Conservation (phyloP, 225 moss, liverwort and hornwort species). For the Antitrichia curtipendula region DNA sequence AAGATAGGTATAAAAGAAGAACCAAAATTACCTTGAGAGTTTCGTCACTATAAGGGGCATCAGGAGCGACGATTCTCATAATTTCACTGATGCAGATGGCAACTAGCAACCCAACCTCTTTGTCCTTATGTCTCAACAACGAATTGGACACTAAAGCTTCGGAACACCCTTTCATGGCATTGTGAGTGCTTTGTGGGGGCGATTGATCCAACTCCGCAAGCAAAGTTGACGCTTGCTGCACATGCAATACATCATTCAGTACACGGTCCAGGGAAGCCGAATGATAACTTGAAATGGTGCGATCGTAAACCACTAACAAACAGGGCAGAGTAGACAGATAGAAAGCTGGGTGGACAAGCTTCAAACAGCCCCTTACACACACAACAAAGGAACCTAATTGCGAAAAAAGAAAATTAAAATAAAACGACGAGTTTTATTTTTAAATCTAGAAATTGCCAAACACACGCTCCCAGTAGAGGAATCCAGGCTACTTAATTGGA, state of each 20-base stretch:
- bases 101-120: conserved; percentile 75
- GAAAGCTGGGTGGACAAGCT: neutral
- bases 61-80: conserved; percentile 88
- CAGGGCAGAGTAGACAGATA: neutral
- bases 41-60: conserved; percentile 73
- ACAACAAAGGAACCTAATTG: neutral
- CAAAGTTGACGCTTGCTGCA: conserved; percentile 59
- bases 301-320: neutral
- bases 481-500: neutral
- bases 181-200: conserved; percentile 50
- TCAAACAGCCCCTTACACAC: neutral
- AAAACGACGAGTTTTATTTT: too few relatives aligned
- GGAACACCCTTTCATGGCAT: conserved; percentile 64
- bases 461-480: neutral
- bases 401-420: neutral
- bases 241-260: neutral
- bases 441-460: neutral
- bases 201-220: conserved; percentile 82
- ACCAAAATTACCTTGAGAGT: conserved; percentile 46
- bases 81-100: conserved; percentile 87
- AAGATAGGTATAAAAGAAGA: neutral
- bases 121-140: conserved; percentile 82
- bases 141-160: conserved; percentile 54
- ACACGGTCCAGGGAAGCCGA: neutral
- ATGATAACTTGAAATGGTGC: neutral